Base-by-base conservation (phyloP, 2,329 filamentous ascomycete species). In the Sporothrix protearum region DNA sequence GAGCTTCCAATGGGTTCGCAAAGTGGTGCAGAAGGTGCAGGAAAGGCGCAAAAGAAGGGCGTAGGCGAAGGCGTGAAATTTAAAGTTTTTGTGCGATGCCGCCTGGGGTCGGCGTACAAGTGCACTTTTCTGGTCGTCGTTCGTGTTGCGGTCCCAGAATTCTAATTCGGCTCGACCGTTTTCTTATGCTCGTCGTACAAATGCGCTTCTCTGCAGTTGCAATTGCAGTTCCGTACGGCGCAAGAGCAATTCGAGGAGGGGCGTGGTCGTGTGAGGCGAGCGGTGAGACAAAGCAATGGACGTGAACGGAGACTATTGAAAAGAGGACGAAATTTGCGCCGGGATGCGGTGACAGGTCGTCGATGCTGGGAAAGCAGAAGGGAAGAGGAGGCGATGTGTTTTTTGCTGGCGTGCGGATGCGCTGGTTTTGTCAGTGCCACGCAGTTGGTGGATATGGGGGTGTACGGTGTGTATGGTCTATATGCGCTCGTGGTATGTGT, bases 361-460 rank as follows among this genome's bases (percentile, higher is more conserved):
- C 30, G 47, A 53, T 14, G 30, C 45, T 68, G 47, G 9, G 16
- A 33, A 22, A 33, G 30, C 14, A 47, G 6, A 47, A 22, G 16
- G 8, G 12, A 12, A 45, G 53, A 45, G 28, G 59, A 45, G 59
- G 63, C 63, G 66, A 55, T 59, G 55, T 28, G 10, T 19, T 30
- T 6, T 42, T 33, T 49, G 66, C 66, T 68, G 33, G 12, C n/a
- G 47, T 68, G 49, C 66, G n/a, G 66, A 68, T 68, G 66, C 30
- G 49, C 33, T 68, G 66, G 33, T 8, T 8, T 36, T 68, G 61
- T 53, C 64, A 36, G 64, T 68, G n/a, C 47, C 28, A 53, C 61
- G n/a, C 53, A 57, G 22, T n/a, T 39, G 61, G 45, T 22, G 63
- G 14, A 16, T 47, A 12, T 19, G 28, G 63, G 25, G 30, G 28